Base-by-base conservation (phyloP, 495 filamentous ascomycete species). In the Daldinia decipiens region DNA sequence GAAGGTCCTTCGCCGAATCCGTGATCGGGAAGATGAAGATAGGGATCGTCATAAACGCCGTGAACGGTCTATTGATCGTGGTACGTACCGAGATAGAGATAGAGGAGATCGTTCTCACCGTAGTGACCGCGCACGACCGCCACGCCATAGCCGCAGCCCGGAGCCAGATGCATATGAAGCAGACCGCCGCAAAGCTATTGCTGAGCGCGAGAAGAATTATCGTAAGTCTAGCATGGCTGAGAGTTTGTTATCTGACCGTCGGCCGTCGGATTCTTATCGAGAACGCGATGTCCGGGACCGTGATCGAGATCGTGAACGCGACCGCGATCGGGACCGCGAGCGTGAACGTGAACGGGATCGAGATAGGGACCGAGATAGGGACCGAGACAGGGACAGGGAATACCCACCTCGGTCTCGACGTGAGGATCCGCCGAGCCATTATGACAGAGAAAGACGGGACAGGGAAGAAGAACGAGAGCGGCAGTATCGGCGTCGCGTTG, bases 21-120 rank as follows among this genome's bases (percentile, higher is more conserved):
- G 90, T 73, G 95, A 98, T 75, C 93, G 94, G 77, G 92, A 96
- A 55, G 94, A 97, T 57, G 93, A 97, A 63, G 94, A 96, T 58
- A 89, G 86, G 58, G 92, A 95, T 21, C 90, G 91, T 58, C 85
- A 84, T 43, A 86, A 88, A 40, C 85, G 86, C 24, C 85, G 86
- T 40, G 89, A 93, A 21, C 86, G 90, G 65, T 85, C 84, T 27
- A 77, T 83, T 58, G 89, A 93, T 61, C 86, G 87, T 68, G 84
- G 86, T 65, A 82, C 84, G 62, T 84, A 86, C 24, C 79, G 86
- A 71, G 89, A 88, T 64, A 86, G 75, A 75, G 84, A 88, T 54
- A 85, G 86, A 79, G 85, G 85, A 81, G 86, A 87, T 75, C 82
- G 86, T 80, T 81, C 83, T 79, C 84, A 91, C 73, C 87, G 90